Base-by-base conservation (phyloP, 192 early-diverging fungal species). In the Coemansia sp. region DNA sequence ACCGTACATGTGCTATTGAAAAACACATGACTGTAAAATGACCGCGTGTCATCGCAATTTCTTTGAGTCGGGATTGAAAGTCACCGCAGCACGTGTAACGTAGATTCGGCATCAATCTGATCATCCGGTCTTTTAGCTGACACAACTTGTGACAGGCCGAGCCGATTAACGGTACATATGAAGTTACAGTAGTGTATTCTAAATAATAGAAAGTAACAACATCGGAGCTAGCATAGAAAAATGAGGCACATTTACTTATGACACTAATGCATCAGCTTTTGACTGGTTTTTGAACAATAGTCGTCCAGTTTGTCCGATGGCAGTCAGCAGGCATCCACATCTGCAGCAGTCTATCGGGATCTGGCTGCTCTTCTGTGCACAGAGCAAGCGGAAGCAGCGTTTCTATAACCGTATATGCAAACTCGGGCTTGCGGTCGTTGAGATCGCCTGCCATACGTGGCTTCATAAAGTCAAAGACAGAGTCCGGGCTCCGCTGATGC, bases 401-500 rank as follows among this genome's bases (percentile, higher is more conserved):
- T 70, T 97, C 93, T 40, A 97, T 95, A 15, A 92, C 83, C 12
- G 88, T 83, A 71, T 96, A 96, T 15, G 93, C 74, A 69, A 95
- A 93, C 17, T 72, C 60, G 3, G 95, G 95, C 74, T 97, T 97
- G 47, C 85, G 81, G 64, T 74, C 69, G 54, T 72, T 83, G 54
- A 80, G 61, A 38, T 78, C 69, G 42, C 78, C 85, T 0, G 84
- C 61, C 64, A 72, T 54, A 26, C 64, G 73, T 8, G 94, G 94
- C 66, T 93, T 94, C 59, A 93, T 75, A 85, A 92, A 98, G 59
- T 98, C 95, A 85, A 98, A 98, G 48, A 94, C 85, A 65, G 90
- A 95, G 71, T 98, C 95, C 10, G 95, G 87, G 72, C 88, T 95
- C 44, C 94, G 85, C 72, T 98, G 95, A 78, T 98, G 94, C 38